A percentile compares a stretch with the other conserved stretches of the same genome.
Conservation (phyloP, 805 yeast genomes). For the Metschnikowia continentalis region DNA sequence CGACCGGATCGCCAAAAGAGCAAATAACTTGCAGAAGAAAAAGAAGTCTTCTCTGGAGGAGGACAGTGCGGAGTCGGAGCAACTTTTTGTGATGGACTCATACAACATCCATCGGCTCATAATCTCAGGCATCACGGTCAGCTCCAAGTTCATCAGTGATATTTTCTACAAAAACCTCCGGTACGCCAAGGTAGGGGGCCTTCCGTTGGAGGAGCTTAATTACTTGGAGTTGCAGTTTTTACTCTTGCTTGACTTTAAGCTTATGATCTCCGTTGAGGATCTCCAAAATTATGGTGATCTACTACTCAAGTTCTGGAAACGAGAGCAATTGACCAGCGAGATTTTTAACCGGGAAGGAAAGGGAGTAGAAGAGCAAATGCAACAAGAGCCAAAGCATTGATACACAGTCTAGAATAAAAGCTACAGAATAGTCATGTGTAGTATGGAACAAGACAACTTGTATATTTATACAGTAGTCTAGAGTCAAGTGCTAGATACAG, state of each 20-base stretch:
- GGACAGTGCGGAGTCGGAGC: slow-evolving; percentile 33
- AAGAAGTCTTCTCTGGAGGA: slow-evolving; percentile 24
- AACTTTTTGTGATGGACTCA: slow-evolving; percentile 90
- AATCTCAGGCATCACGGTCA: slow-evolving; percentile 92
- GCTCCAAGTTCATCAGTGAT: slow-evolving; percentile 91
- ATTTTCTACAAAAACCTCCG: slow-evolving; percentile 91
- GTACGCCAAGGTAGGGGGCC: slow-evolving; percentile 93
- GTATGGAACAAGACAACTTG: not conserved
- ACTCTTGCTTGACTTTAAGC: slow-evolving; percentile 75
- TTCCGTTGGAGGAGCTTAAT: slow-evolving; percentile 89
- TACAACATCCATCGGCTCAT: slow-evolving; percentile 92
- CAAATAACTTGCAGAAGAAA: slow-evolving; percentile 45
- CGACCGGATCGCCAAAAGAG: slow-evolving; percentile 86
- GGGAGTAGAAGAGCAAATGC: not conserved
- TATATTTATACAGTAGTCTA: too few relatives aligned
- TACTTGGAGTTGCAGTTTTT: slow-evolving; percentile 88
- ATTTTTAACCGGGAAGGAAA: slow-evolving; percentile 14
- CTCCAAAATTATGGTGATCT: slow-evolving; percentile 86
- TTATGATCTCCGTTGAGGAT: slow-evolving; percentile 87
- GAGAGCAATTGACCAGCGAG: slow-evolving; percentile 53
- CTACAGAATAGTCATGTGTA: not conserved
- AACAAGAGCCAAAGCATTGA: slow-evolving; percentile 2
- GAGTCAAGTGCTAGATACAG: too few relatives aligned
- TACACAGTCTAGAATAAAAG: not conserved
- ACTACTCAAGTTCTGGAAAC: slow-evolving; percentile 76